Base-by-base conservation (phyloP, 306 rosid species). In the Gleditsia sinensis region DNA sequence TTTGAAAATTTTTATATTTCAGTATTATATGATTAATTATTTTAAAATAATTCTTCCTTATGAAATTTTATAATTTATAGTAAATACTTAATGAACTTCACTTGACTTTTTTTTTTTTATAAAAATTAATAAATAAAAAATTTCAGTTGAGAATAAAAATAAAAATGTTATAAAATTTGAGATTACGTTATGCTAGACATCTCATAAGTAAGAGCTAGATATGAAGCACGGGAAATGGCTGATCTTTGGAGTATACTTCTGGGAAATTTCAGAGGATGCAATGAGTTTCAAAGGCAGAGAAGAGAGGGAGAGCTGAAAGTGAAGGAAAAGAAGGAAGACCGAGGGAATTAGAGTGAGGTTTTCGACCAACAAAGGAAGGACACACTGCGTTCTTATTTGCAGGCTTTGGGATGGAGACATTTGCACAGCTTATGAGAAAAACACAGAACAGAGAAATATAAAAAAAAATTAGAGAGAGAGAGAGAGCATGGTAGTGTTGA, bases 231-330 rank as follows among this genome's bases (percentile, higher is more conserved):
- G 64, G 82, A 77, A 16, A 42, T 67, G 34, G 62, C 64, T 77
- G 80, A 77, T 73, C 28, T 67, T 77, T 67, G 77, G 74, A 77
- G 86, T 20, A 60, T 77, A 58, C 54, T 82, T 77, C 73, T 82
- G 56, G 76, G 78, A 76, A 77, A 28, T 60, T 71, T 67, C 61
- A 76, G 78, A 76, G 49, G 54, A 62, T 71, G 67, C 72, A 67
- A 72, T 64, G 81, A 69, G 64, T 72, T 71, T 55, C 74, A 70
- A 76, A 46, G 83, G 49, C 46, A 71, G 23, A 25, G 28, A 21
- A 23, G 24, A 25, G 34, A 2, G 34, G n/a, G n/a, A n/a, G n/a
- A n/a, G n/a, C n/a, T n/a, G n/a, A 42, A 60, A 23, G 66, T 32
- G 25, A 25, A 48, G 34, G 1, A 60, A 51, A 62, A 56, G 40